These are phyloP conservation scores for Cordia subcordata DNA, from an alignment of 257 asterid species.

Conservation along the genomic window DNA sequence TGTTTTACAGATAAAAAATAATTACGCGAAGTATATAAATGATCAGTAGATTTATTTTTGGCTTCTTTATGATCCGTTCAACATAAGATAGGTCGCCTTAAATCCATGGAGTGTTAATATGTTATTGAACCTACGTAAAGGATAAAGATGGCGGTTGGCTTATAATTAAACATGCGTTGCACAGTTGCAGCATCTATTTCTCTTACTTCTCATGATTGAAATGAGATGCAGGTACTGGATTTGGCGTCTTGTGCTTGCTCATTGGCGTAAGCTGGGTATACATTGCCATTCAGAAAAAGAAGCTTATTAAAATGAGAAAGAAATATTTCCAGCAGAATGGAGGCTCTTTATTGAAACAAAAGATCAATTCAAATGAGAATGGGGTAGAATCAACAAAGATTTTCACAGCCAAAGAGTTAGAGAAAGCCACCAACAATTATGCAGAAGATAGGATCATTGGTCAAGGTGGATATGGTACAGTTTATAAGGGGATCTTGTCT, in stretches of 20 bases:
- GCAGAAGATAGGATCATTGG: conserved; percentile 59
- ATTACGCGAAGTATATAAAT: no score
- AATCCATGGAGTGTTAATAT: no score
- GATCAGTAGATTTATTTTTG: no score
- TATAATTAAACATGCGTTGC: no score
- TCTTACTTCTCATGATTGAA: background rate
- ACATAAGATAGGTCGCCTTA: no score
- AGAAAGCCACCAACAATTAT: conserved; percentile 50
- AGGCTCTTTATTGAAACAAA: conserved; percentile 16
- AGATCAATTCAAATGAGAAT: conserved; percentile 30
- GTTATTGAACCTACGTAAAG: no score
- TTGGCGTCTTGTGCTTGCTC: conserved; percentile 52
- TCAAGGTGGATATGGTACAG: conserved; percentile 67
- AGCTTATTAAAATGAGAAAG: no score
- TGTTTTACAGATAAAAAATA: no score
- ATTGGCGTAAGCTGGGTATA: conserved; percentile 46
- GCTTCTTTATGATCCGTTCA: no score
- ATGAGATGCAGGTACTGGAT: conserved; percentile 50
- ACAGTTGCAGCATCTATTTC: no score
- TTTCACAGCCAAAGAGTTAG: conserved; percentile 57
- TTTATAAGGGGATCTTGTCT: conserved; percentile 58
- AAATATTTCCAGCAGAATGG: no score
- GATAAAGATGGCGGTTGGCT: no score
- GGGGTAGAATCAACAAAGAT: conserved; percentile 43
- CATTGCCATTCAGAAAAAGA: conserved; percentile 33